phyloP scores from a whole-genome alignment of 495 filamentous ascomycete species.

The Acidiella bohemica region DNA sequence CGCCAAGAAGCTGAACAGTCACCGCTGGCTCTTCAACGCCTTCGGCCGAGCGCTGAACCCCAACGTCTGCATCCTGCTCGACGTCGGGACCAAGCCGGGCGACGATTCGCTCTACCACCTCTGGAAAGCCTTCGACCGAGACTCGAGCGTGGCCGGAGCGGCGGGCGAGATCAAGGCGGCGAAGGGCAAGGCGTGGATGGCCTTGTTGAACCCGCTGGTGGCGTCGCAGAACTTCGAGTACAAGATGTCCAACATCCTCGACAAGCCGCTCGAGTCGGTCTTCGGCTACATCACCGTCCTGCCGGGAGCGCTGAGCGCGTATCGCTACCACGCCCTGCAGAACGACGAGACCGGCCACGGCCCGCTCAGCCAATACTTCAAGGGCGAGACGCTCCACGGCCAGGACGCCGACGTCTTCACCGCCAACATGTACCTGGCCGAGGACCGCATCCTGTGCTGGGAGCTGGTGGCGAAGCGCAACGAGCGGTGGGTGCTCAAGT shows the following conservation, averaged over 20 bases:
- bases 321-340: conserved; percentile 91
- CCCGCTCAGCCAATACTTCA: conserved; percentile 96
- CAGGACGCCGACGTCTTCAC: conserved; percentile 98
- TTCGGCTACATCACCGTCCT: conserved; percentile 98
- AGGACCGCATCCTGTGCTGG: conserved; percentile 98
- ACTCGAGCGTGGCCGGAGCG: conserved; percentile 91
- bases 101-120: conserved; percentile 85
- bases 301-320: conserved; percentile 87
- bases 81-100: conserved; percentile 87
- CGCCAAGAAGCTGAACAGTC: conserved; percentile 92
- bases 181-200: conserved; percentile 57
- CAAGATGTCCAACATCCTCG: conserved; percentile 98
- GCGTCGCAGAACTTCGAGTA: conserved; percentile 99
- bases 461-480: conserved; percentile 91
- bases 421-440: conserved; percentile 97
- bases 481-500: conserved; percentile 94
- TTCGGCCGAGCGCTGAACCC: conserved; percentile 87
- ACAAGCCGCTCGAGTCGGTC: conserved; percentile 92
- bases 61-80: conserved; percentile 91
- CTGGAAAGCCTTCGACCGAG: conserved; percentile 97
- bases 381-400: conserved; percentile 92
- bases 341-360: conserved; percentile 94
- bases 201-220: conserved; percentile 85
- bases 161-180: conserved; percentile 89
- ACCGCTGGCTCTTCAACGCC: conserved; percentile 99